Conservation (phyloP, 108 stramenopile genomes). For the Skeletonema tropicum region DNA sequence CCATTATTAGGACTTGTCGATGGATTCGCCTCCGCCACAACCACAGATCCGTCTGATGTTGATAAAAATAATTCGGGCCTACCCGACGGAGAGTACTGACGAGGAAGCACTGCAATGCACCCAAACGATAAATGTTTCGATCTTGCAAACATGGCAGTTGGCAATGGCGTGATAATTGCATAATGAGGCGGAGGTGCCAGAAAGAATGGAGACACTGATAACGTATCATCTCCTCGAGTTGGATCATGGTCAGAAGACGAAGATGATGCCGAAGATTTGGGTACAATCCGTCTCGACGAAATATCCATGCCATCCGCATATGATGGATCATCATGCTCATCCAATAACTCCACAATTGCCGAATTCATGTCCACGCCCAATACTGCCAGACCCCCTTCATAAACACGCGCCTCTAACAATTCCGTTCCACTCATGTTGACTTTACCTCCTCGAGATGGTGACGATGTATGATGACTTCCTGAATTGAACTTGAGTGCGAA, state of each 20-base stretch:
- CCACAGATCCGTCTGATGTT: constrained; percentile 81
- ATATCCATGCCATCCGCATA: constrained; percentile 66
- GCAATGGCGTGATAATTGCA: constrained; percentile 70
- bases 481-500: constrained; percentile 51
- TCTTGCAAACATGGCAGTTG: constrained; percentile 65
- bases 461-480: neutral
- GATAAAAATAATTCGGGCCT: constrained; percentile 83
- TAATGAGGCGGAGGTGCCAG: constrained; percentile 61
- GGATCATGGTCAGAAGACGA: neutral
- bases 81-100: constrained; percentile 64
- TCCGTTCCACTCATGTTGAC: constrained; percentile 40
- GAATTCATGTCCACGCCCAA: constrained; percentile 63
- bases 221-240: constrained; percentile 6
- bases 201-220: constrained; percentile 9
- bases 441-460: neutral
- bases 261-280: neutral
- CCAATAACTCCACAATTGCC: constrained; percentile 80
- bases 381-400: constrained; percentile 81
- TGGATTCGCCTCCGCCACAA: constrained; percentile 56
- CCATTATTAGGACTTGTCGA: constrained; percentile 56
- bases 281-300: constrained; percentile 40
- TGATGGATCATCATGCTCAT: constrained; percentile 74
- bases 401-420: constrained; percentile 66
- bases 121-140: constrained; percentile 54
- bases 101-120: constrained; percentile 72